Base-by-base conservation (phyloP, 768 basidiomycete genomes). In the Boletus barrowsii region DNA sequence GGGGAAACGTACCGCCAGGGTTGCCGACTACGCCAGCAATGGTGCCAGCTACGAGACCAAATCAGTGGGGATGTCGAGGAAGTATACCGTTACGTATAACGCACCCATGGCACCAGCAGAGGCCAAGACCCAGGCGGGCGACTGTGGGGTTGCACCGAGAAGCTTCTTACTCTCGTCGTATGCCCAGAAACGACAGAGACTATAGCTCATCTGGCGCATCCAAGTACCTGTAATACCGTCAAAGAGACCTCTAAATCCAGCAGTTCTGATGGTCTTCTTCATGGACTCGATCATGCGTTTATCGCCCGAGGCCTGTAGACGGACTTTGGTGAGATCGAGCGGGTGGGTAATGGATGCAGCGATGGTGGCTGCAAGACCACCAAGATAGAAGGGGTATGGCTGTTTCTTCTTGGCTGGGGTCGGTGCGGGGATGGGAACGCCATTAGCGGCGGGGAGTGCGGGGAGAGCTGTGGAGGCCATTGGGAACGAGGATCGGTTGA, bases 131-230 rank as follows among this genome's bases (percentile, higher is more conserved):
- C 86, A 94, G 11, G 89, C 83, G 3, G 91, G 83, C 0, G 86
- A 79, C 59, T 88, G 79, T 63, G 70, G 62, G 72, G 73, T 77
- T 14, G 88, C 87, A 20, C 88, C 88, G 0, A 94, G 62, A 8
- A 87, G 59, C 75, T 87, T 91, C 78, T 93, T 95, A 68, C 87
- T 90, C 74, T 90, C 88, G 58, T 94, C 92, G 69, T 94, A 93
- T 15, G 89, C 90, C 83, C 90, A 93, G 76, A 93, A 95, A n/a
- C 92, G 79, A 69, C 90, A 92, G 68, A 93, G 76, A 41, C 89
- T 92, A 73, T 95, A 95, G 33, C 86, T 89, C 90, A 94, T 92
- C 73, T 96, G 93, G 29, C 93, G 82, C 71, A 96, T 72, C 83
- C 90, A 87, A 26, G 93, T 96, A 30, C 92, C 93, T 3, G 86